Evolutionary conservation across 2,329 filamentous ascomycete species (phyloP).

Genomic region (Nemania bipapillata): DNA sequence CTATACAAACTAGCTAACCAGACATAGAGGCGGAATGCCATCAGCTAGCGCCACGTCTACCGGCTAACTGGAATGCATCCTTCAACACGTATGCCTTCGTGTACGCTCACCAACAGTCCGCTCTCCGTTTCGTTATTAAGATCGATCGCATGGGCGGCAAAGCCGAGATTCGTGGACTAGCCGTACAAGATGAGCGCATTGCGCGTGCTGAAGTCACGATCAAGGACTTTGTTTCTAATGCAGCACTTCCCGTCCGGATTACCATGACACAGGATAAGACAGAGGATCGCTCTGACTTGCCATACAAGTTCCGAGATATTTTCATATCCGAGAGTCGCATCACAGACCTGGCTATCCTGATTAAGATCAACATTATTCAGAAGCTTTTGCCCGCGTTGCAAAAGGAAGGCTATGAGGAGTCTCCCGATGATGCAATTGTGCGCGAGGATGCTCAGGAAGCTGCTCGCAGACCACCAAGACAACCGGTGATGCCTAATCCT

Average conservation of each 20-base stretch:
- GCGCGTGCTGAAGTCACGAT: constrained; percentile 78
- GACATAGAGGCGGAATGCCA: constrained; percentile 66
- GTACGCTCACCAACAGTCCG: constrained; percentile 86
- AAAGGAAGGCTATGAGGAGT: constrained; percentile 81
- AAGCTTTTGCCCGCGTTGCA: constrained; percentile 80
- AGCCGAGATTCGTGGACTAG: constrained; percentile 83
- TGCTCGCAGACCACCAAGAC: constrained; percentile 55
- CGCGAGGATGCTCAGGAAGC: constrained; percentile 58
- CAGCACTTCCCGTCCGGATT: constrained; percentile 67
- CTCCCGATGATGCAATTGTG: constrained; percentile 56
- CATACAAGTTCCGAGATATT: constrained; percentile 64
- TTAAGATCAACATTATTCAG: constrained; percentile 85
- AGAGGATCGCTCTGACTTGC: constrained; percentile 63
- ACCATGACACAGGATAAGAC: constrained; percentile 58
- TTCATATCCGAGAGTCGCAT: constrained; percentile 81
- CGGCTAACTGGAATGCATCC: constrained; percentile 81
- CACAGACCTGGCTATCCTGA: constrained; percentile 72
- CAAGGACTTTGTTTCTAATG: constrained; percentile 77
- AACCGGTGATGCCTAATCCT: constrained; percentile 60
- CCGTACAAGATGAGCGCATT: constrained; percentile 82
- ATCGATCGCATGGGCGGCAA: constrained; percentile 84
- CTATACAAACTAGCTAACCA: constrained; percentile 4
- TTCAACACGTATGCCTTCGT: constrained; percentile 80
- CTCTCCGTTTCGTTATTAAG: constrained; percentile 84
- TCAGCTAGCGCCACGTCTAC: constrained; percentile 71